These are phyloP conservation scores for Colletotrichum spinosum DNA, from an alignment of 2,329 filamentous ascomycete genomes.

Conservation along the genomic window DNA sequence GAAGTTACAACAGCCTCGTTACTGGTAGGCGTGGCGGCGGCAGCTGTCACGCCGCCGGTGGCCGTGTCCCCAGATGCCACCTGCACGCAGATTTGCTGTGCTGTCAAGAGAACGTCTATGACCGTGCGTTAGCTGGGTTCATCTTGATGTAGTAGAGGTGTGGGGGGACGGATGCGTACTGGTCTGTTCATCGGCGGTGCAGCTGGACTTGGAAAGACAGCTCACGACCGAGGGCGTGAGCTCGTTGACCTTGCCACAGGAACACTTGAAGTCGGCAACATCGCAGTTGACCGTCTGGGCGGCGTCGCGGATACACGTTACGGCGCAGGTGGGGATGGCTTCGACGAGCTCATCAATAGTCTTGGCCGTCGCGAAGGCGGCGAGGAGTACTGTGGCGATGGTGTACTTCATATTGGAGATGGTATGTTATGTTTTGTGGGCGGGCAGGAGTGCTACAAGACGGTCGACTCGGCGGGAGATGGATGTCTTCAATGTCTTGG, in stretches of 20 bases:
- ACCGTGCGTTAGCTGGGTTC: slow-evolving; percentile 7
- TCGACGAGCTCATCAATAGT: slow-evolving; percentile 42
- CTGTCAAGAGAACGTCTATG: slow-evolving; percentile 41
- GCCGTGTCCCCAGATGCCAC: not conserved
- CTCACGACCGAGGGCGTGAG: slow-evolving; percentile 49
- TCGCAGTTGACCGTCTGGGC: slow-evolving; percentile 48
- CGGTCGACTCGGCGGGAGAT: not conserved
- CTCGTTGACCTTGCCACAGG: slow-evolving; percentile 50
- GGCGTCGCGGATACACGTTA: slow-evolving; percentile 49
- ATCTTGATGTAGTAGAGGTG: slow-evolving; percentile 15
- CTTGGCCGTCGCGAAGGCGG: slow-evolving; percentile 41
- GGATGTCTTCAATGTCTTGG: too few species aligned
- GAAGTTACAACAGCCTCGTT: slow-evolving; percentile 31
- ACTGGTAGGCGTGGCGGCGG: not conserved
- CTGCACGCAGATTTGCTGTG: slow-evolving; percentile 42
- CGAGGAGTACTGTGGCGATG: slow-evolving; percentile 42
- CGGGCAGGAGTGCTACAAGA: not conserved
- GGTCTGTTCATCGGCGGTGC: slow-evolving; percentile 48
- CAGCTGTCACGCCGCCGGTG: not conserved
- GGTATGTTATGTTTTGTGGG: not conserved
- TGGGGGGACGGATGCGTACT: slow-evolving; percentile 43
- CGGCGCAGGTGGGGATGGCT: slow-evolving; percentile 53
- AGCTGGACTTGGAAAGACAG: slow-evolving; percentile 50
- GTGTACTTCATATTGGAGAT: slow-evolving; percentile 47
- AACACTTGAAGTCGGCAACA: slow-evolving; percentile 50